phyloP scores from a whole-genome alignment of 495 filamentous ascomycete genomes.

The Aspergillus diversus region DNA sequence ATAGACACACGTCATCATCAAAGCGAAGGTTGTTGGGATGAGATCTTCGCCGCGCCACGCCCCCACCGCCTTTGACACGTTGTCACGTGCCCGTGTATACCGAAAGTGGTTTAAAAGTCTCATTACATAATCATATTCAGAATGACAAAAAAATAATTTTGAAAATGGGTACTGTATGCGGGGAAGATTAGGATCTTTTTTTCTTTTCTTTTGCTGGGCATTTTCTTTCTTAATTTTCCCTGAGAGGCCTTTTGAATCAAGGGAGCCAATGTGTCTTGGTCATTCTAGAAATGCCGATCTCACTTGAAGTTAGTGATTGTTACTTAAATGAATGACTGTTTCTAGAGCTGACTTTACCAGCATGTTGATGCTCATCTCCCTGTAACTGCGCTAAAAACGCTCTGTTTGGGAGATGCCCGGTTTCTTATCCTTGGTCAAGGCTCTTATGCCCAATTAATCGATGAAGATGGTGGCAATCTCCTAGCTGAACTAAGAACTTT shows the following conservation, averaged over 20 bases:
- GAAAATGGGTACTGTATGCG: slow-evolving; percentile 26
- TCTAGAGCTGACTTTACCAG: slow-evolving; percentile 33
- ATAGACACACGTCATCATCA: background rate
- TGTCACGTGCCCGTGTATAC: slow-evolving; percentile 26
- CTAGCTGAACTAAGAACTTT: slow-evolving; percentile 38
- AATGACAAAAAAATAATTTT: slow-evolving; percentile 10
- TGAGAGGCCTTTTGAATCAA: background rate
- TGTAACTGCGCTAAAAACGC: slow-evolving; percentile 43
- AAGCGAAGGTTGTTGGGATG: background rate
- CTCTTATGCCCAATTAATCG: slow-evolving; percentile 39
- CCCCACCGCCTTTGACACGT: slow-evolving; percentile 27
- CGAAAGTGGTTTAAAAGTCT: slow-evolving; percentile 18
- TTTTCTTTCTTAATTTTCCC: slow-evolving; percentile 12
- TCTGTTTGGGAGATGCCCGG: slow-evolving; percentile 28
- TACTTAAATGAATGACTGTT: slow-evolving; percentile 1
- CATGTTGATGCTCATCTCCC: slow-evolving; percentile 53
- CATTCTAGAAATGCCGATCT: slow-evolving; percentile 34
- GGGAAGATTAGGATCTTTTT: slow-evolving; percentile 21
- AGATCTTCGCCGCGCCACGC: slow-evolving; percentile 12
- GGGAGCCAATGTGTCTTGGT: slow-evolving; percentile 26
- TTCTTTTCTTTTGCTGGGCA: background rate
- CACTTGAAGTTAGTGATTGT: slow-evolving; percentile 40
- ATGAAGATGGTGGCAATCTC: slow-evolving; percentile 38
- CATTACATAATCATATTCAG: slow-evolving; percentile 29
- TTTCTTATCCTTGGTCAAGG: slow-evolving; percentile 50